Base-by-base conservation (phyloP, 2,329 filamentous ascomycete genomes). In the Tolypocladium cylindrosporum region DNA sequence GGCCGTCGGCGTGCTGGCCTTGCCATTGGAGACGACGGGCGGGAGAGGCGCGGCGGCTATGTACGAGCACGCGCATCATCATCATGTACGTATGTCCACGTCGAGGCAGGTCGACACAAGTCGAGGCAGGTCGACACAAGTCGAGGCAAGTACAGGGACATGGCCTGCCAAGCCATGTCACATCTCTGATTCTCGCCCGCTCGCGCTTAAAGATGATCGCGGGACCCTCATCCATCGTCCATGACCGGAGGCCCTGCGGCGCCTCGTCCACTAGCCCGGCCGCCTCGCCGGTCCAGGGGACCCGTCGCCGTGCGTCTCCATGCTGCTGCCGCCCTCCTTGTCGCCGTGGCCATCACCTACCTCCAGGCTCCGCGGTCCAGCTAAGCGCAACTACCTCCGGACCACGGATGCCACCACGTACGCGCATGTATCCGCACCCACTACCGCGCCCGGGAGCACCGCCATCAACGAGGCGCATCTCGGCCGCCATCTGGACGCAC, bases 401-500 rank as follows among this genome's bases (percentile, higher is more conserved):
- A 10, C 27, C 27, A 31, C 27, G 27, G 27, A 6, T 31, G 27
- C 16, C 34, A 31, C 24, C 24, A 7, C 24, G 11, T n/a, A 48
- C 31, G 24, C 7, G 16, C 19, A 14, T 14, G 37, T 39, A 39
- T 56, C 45, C 34, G 27, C 53, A 31, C 21, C 27, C 53, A 36
- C 48, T 6, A 13, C 48, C 48, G 31, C 48, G 48, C 10, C 9
- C 27, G 48, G 48, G 5, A 31, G 19, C 27, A 51, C 16, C 21
- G 19, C 48, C 48, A 51, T 53, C 52, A 36, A 54, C 27, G 27
- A 43, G 34, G 57, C 41, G 36, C 55, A 48, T 55, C 51, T 56
- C 41, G 59, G 54, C 55, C 43, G 58, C 56, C 57, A 58, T 57
- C 36, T 52, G 54, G n/a, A 61, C 60, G 61, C 62, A 61, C 27